These are phyloP conservation scores for Pachyrhizus erosus DNA, from an alignment of 306 rosid species.

Conservation along the genomic window DNA sequence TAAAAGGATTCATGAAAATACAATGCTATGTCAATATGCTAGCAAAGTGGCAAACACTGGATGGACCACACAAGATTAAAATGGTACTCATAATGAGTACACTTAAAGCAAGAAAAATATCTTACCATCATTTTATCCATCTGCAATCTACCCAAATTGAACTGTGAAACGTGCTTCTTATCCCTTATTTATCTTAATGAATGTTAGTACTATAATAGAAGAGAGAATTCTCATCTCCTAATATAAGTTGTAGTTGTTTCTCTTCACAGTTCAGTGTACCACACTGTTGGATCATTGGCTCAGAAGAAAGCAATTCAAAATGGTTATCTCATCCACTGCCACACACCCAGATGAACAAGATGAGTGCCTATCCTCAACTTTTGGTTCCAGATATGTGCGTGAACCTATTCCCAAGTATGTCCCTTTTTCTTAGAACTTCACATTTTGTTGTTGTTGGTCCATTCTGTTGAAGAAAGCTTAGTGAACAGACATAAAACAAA, in stretches of 20 bases:
- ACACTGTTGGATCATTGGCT: background rate
- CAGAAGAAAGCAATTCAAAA: constrained; percentile 33
- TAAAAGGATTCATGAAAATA: no score
- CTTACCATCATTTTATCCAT: background rate
- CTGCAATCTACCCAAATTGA: background rate
- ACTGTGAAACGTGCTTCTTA: background rate
- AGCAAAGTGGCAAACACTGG: no score
- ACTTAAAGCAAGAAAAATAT: no score
- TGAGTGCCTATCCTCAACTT: constrained; percentile 50
- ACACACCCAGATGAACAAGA: constrained; percentile 46
- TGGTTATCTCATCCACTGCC: constrained; percentile 58
- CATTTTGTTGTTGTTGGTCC: background rate
- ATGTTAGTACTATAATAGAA: background rate
- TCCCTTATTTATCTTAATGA: background rate
- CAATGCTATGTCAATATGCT: no score
- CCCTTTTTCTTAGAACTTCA: background rate
- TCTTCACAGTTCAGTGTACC: background rate
- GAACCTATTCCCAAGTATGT: constrained; percentile 57
- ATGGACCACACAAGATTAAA: no score
- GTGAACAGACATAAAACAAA: background rate
- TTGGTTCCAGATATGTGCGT: constrained; percentile 71
- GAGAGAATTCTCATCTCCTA: background rate
- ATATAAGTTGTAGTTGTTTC: background rate
- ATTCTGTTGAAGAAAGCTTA: background rate
- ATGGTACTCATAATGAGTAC: no score